These are phyloP conservation scores for Solanum chacoense DNA, from an alignment of 305 asterid genomes.

Conservation along the genomic window DNA sequence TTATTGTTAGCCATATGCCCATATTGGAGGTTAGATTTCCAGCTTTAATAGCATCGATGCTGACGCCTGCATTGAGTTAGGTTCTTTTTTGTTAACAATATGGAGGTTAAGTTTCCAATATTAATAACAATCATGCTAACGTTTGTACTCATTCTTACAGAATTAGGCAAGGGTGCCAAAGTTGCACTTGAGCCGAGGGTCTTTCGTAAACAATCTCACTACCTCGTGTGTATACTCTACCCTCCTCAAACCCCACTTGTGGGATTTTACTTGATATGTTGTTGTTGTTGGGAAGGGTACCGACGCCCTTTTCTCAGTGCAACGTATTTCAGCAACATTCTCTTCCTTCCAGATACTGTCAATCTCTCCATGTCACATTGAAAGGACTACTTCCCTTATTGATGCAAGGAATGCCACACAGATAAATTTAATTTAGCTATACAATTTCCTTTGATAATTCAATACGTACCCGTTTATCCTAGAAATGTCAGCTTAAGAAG, in stretches of 20 bases:
- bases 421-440: not conserved
- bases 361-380: not conserved
- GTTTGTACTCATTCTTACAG: not conserved
- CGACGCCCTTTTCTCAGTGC: not conserved
- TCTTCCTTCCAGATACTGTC: not conserved
- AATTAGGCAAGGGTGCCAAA: not conserved
- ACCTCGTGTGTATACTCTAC: not conserved
- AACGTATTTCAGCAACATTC: not conserved
- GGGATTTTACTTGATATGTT: not conserved
- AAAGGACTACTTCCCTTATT: not conserved
- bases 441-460: not conserved
- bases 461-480: not conserved
- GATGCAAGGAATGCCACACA: not conserved
- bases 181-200: not conserved
- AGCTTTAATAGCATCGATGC: not conserved
- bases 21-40: not conserved
- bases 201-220: not conserved
- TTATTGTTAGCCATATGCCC: not conserved
- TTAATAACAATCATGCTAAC: not conserved
- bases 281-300: not conserved
- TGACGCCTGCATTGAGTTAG: not conserved
- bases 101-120: not conserved
- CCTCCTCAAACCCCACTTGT: not conserved
- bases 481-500: not conserved
- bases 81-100: not conserved